Percentiles rank a stretch among this genome's conserved stretches.
Conservation (phyloP, 139 green algal species). For the Chlamydomonas asymmetrica region DNA sequence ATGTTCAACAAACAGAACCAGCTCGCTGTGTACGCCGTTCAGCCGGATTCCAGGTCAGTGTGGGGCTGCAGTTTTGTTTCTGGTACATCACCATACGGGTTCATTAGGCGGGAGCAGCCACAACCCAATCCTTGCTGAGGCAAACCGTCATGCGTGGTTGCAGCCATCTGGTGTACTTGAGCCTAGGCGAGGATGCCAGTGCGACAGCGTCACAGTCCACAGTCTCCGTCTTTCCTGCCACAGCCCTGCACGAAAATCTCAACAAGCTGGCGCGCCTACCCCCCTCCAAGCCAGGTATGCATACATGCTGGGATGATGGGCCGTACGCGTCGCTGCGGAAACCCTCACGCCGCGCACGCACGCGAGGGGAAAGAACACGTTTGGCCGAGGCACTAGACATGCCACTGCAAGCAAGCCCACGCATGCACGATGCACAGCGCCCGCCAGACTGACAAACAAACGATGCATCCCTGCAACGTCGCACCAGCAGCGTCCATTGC, state of each 20-base stretch:
- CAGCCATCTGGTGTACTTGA: slow-evolving; percentile 36
- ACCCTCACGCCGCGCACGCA: neutral
- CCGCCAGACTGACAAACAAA: no score
- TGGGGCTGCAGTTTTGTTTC: neutral
- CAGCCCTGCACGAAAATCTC: slow-evolving; percentile 8
- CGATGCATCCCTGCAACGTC: no score
- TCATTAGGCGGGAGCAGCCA: neutral
- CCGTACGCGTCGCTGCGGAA: neutral
- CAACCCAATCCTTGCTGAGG: neutral
- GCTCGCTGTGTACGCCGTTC: slow-evolving; percentile 33
- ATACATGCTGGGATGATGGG: neutral
- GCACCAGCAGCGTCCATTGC: neutral
- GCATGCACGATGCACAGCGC: neutral
- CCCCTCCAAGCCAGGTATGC: neutral
- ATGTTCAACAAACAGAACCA: slow-evolving; percentile 39
- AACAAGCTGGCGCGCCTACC: slow-evolving; percentile 10
- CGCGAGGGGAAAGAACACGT: neutral
- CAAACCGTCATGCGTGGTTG: neutral
- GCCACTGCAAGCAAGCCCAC: neutral
- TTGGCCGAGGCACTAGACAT: neutral
- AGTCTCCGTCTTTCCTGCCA: slow-evolving; percentile 18
- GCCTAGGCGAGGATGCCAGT: slow-evolving; percentile 22
- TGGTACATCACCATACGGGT: neutral
- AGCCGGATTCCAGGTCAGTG: slow-evolving; percentile 28
- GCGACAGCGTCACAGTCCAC: no score